Conservation (phyloP, 805 yeast genomes). For the Ogataea parapolymorpha region DNA sequence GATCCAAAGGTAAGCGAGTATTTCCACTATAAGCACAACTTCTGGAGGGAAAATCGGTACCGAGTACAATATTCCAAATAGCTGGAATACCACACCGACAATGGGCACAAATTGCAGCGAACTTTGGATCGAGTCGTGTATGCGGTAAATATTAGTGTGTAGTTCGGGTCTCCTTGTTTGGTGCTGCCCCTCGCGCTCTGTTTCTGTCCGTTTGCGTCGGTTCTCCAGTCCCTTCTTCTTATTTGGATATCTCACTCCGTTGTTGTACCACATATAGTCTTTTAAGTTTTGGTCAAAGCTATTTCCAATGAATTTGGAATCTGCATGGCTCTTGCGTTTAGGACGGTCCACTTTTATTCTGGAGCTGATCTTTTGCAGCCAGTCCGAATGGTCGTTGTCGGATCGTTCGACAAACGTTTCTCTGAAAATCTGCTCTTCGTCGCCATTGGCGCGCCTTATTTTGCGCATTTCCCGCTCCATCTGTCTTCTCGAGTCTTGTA, state of each 20-base stretch:
- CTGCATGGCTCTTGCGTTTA: not conserved
- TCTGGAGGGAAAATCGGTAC: constrained; percentile 8
- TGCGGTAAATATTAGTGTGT: constrained; percentile 6
- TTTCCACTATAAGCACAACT: constrained; percentile 9
- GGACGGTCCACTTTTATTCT: not conserved
- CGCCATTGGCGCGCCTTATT: constrained; percentile 12
- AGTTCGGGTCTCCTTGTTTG: constrained; percentile 1
- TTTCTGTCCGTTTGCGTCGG: not conserved
- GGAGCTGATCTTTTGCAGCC: constrained; percentile 5
- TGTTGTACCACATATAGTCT: constrained; percentile 21
- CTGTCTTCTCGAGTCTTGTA: not conserved
- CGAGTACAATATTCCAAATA: constrained; percentile 13
- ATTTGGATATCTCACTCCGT: constrained; percentile 19
- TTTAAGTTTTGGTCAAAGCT: constrained; percentile 11
- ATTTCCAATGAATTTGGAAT: constrained; percentile 5
- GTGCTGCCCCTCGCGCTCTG: not conserved
- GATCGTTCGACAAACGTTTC: constrained; percentile 15
- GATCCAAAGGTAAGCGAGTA: constrained; percentile 7
- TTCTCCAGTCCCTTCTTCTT: constrained; percentile 14
- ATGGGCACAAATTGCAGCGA: constrained; percentile 14
- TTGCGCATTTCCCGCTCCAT: constrained; percentile 12
- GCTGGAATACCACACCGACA: constrained; percentile 13
- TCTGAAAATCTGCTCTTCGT: constrained; percentile 16
- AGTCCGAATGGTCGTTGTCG: constrained; percentile 2
- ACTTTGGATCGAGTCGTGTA: constrained; percentile 16